Base-by-base conservation (phyloP, 108 stramenopile species). In the Licmophora abbreviata region DNA sequence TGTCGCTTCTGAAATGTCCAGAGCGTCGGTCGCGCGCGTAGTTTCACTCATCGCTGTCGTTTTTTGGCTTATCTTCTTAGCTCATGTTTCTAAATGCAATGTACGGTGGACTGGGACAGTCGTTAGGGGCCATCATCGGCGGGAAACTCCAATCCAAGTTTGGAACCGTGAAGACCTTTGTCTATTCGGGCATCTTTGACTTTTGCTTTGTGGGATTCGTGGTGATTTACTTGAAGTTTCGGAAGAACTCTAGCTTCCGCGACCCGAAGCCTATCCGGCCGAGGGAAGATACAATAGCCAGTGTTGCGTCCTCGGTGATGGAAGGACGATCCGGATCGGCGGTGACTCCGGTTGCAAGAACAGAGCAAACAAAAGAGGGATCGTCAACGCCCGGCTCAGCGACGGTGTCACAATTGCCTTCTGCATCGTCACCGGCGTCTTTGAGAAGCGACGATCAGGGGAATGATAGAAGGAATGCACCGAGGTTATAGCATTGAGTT, bases 71-170 rank as follows among this genome's bases (percentile, higher is more conserved):
- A 6, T 2, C 18, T 12, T 38, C 20, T 1, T 38, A 59, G 64
- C 57, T 92, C 2, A 70, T 92, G 71, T 81, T 94, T 37, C 54
- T 96, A 65, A 94, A 96, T 67, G 95, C 88, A 1, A 92, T 94
- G 82, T 96, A 96, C 56, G 93, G 93, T 36, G 95, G 95, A 18
- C 59, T 96, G 15, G 95, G 95, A 5, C 95, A 94, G 61, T 90
- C 88, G 15, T 38, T 93, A 17, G 95, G 95, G 6, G 88, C 93
- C 17, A 81, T 96, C 18, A 71, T 95, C 49, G 95, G 95, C 18
- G 95, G 95, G 25, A 85, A 83, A 51, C 35, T 92, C 47, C 85
- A 90, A 63, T 71, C 77, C 21, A 81, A 76, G 18, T 33, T 78
- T 20, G 88, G 93, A 46, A 94, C 88, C 3, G 74, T 77, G 26